Conservation (phyloP, 257 asterid species). For the Perilla frutescens region DNA sequence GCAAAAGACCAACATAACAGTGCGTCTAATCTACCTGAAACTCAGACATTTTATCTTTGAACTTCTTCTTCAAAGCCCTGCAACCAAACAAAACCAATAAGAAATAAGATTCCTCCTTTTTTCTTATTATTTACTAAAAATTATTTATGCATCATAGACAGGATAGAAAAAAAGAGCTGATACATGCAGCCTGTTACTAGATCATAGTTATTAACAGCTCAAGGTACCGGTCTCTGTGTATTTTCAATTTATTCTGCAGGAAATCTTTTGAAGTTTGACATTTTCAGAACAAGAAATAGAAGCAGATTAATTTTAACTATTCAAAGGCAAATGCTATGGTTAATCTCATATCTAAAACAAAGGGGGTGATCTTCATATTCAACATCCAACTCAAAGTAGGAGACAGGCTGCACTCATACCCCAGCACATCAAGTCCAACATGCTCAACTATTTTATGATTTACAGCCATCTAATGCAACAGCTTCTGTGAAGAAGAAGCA, state of each 20-base stretch:
- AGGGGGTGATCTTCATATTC: neutral
- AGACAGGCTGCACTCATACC: neutral
- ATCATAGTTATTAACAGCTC: neutral
- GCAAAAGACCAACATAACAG: constrained; percentile 21
- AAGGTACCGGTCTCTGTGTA: neutral
- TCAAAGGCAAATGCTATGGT: constrained; percentile 6
- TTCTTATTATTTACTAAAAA: constrained; percentile 3
- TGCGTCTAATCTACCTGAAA: constrained; percentile 71
- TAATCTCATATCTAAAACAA: constrained; percentile 12
- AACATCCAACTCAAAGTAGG: neutral
- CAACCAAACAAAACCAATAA: constrained; percentile 39
- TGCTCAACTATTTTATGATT: neutral
- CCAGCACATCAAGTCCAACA: neutral
- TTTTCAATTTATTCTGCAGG: neutral
- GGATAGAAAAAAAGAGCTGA: constrained; percentile 5
- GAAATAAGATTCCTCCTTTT: constrained; percentile 21
- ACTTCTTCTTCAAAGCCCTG: constrained; percentile 94
- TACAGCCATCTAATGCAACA: constrained; percentile 6
- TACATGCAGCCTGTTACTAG: constrained; percentile 18
- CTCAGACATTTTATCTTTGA: constrained; percentile 92
- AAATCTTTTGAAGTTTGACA: neutral
- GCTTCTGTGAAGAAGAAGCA: neutral
- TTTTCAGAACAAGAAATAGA: neutral
- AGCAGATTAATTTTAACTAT: constrained; percentile 3
- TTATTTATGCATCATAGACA: constrained; percentile 13